Conservation (phyloP, 768 basidiomycete genomes). For the Boletus patriciae region DNA sequence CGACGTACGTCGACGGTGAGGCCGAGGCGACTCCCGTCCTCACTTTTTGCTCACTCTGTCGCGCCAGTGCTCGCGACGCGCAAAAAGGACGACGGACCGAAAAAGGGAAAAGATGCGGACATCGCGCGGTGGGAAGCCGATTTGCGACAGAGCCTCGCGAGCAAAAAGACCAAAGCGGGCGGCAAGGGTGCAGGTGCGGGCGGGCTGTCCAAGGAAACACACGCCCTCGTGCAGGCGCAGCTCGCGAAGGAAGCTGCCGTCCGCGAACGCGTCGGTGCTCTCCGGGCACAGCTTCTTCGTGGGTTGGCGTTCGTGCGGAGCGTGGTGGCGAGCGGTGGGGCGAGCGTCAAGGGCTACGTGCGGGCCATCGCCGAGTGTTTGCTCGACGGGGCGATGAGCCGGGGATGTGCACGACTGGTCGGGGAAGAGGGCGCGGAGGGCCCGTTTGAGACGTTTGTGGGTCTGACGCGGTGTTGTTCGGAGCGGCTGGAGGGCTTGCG, state of each 20-base stretch:
- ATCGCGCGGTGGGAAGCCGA: constrained; percentile 96
- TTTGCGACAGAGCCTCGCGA: constrained; percentile 78
- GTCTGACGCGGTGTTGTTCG: constrained; percentile 67
- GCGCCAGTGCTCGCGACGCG: constrained; percentile 59
- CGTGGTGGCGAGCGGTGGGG: constrained; percentile 46
- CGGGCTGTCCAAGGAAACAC: constrained; percentile 77
- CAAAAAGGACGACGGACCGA: constrained; percentile 49
- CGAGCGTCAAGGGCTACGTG: constrained; percentile 55
- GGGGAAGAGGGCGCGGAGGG: constrained; percentile 38
- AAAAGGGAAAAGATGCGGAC: constrained; percentile 85
- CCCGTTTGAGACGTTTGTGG: constrained; percentile 73
- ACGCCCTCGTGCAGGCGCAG: constrained; percentile 80
- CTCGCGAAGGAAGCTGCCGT: constrained; percentile 74
- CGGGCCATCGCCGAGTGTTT: constrained; percentile 58
- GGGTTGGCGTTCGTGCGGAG: constrained; percentile 71
- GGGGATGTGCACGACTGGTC: constrained; percentile 56
- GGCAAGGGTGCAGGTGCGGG: constrained; percentile 39
- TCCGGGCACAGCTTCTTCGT: constrained; percentile 58
- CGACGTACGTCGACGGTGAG: constrained; percentile 74
- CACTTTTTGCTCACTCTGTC: too few relatives aligned
- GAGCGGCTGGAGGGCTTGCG: constrained; percentile 68
- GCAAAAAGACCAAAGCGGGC: constrained; percentile 55
- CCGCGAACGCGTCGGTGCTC: constrained; percentile 53
- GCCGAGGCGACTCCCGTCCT: neutral
- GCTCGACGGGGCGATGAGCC: constrained; percentile 61